Evolutionary conservation across 768 basidiomycete genomes (phyloP).

Genomic region (Russula sp.): DNA sequence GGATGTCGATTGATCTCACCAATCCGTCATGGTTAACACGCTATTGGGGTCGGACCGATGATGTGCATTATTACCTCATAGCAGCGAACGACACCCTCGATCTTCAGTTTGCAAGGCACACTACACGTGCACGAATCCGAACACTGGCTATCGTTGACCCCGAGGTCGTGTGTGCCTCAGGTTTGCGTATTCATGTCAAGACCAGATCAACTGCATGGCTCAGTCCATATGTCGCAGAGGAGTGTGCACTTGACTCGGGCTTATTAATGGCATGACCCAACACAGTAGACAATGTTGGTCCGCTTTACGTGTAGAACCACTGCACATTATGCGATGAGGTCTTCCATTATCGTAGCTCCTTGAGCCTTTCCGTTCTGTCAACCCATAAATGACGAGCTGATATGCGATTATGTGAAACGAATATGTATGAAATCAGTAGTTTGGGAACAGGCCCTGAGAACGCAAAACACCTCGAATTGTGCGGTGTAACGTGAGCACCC

Average conservation of each 20-base stretch:
- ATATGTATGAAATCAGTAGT: neutral
- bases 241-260: neutral
- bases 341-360: neutral
- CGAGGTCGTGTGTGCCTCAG: neutral
- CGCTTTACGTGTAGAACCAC: neutral
- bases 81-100: neutral
- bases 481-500: neutral
- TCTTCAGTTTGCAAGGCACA: neutral
- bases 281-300: too few species aligned
- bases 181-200: neutral
- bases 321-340: neutral
- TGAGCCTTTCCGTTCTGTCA: neutral
- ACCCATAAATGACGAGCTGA: neutral
- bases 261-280: too few species aligned
- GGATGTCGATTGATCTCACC: neutral
- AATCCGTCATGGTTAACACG: neutral
- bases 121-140: neutral
- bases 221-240: neutral
- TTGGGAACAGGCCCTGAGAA: too few species aligned
- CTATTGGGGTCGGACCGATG: too few species aligned
- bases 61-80: neutral
- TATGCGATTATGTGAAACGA: neutral
- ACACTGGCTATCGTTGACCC: neutral
- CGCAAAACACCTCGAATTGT: too few species aligned
- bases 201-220: neutral